These are phyloP conservation scores for Rubus parviflorus DNA, from an alignment of 306 rosid genomes.

Conservation along the genomic window DNA sequence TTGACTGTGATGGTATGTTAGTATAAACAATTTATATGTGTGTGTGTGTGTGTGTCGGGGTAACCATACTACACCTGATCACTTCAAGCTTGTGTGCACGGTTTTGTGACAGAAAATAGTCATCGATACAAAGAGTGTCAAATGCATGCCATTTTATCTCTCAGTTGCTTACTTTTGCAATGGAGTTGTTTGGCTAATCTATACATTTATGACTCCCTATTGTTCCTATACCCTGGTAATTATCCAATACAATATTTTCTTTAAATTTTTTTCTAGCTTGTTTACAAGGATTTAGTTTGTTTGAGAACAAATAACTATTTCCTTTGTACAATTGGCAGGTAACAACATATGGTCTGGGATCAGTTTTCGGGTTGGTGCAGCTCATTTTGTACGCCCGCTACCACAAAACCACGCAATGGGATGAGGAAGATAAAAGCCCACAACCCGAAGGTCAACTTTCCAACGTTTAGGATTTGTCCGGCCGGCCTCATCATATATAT, in stretches of 20 bases:
- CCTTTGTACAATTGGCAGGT: slow-evolving; percentile 27
- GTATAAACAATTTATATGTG: background rate
- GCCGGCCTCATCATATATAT: too few relatives aligned
- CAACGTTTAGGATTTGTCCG: too few relatives aligned
- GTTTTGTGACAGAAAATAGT: slow-evolving; percentile 56
- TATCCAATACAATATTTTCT: too few relatives aligned
- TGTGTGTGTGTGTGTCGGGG: too few relatives aligned
- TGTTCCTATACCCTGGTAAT: slow-evolving; percentile 43
- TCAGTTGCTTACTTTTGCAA: slow-evolving; percentile 56
- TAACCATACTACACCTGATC: too few relatives aligned
- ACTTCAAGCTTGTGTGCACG: too few relatives aligned
- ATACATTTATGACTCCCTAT: slow-evolving; percentile 34
- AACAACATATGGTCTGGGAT: slow-evolving; percentile 42
- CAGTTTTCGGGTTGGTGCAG: slow-evolving; percentile 42
- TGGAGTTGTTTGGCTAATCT: slow-evolving; percentile 48
- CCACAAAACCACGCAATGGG: slow-evolving; percentile 11
- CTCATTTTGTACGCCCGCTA: slow-evolving; percentile 41
- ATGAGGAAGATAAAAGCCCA: background rate
- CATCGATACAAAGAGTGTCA: slow-evolving; percentile 63
- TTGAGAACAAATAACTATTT: background rate
- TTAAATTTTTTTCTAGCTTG: background rate
- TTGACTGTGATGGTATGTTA: slow-evolving; percentile 69
- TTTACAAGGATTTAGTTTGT: background rate
- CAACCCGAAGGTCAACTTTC: too few relatives aligned
- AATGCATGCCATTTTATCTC: slow-evolving; percentile 74